phyloP scores from a whole-genome alignment of 345 rosid genomes.

The Dovyalis caffra region DNA sequence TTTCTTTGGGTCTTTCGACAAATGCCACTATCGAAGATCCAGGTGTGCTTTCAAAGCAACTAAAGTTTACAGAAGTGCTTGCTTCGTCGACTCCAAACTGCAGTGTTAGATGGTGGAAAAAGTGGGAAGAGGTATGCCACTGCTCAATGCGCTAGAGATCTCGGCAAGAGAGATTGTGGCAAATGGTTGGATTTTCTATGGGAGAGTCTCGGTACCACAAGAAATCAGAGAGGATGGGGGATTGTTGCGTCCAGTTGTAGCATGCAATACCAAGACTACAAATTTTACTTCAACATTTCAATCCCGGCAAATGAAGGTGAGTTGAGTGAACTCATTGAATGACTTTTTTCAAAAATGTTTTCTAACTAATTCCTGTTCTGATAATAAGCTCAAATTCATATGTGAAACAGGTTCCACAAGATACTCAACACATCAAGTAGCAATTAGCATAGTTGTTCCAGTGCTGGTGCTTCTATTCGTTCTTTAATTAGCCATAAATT shows the following conservation, averaged over 20 bases:
- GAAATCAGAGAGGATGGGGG: conserved; percentile 46
- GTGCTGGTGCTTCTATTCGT: too few species aligned
- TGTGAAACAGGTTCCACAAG: too few species aligned
- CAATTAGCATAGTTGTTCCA: too few species aligned
- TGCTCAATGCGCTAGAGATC: conserved; percentile 44
- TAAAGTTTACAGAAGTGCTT: conserved; percentile 32
- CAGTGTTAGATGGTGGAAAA: conserved; percentile 35
- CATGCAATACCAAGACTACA: conserved; percentile 42
- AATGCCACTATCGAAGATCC: conserved; percentile 36
- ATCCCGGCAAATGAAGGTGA: conserved; percentile 27
- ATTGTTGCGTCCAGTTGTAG: conserved; percentile 46
- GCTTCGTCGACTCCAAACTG: conserved; percentile 29
- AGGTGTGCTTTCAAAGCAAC: conserved; percentile 22
- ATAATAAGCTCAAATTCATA: too few species aligned
- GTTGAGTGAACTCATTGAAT: background rate
- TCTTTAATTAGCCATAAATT: too few species aligned
- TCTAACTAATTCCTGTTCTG: too few species aligned
- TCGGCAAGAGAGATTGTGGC: conserved; percentile 31
- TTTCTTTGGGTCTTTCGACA: conserved; percentile 22
- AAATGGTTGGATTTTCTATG: conserved; percentile 32
- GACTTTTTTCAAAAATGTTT: too few species aligned
- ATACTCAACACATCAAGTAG: too few species aligned
- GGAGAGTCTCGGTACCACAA: conserved; percentile 28
- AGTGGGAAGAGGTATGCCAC: conserved; percentile 44
- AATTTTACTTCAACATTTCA: conserved; percentile 36